Conservation (phyloP, 2,329 filamentous ascomycete genomes). For the Fusarium globosum region DNA sequence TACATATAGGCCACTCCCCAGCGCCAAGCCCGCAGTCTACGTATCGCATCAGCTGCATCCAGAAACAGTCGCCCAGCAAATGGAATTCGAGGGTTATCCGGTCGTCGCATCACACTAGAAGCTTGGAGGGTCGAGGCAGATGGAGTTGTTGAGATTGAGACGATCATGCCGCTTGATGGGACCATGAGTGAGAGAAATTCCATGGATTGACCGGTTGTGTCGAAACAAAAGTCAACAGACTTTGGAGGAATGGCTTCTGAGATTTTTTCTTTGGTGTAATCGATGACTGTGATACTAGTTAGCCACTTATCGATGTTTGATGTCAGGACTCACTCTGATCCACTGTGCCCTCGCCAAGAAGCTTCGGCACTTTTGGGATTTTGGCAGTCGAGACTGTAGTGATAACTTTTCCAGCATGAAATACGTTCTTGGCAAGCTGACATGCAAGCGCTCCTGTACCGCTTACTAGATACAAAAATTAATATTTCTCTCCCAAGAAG, state of each 20-base stretch:
- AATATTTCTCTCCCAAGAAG: rapidly evolving
- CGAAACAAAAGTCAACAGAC: neutral
- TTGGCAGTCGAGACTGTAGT: neutral
- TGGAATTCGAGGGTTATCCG: neutral
- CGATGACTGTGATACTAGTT: neutral
- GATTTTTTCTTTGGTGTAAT: neutral
- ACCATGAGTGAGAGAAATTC: neutral
- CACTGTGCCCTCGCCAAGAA: neutral
- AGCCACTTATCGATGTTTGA: rapidly evolving
- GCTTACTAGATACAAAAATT: neutral
- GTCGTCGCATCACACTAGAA: neutral
- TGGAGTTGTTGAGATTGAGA: neutral
- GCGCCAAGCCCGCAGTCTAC: neutral
- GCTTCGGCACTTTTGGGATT: rapidly evolving
- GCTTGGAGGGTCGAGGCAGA: neutral
- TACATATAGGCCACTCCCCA: neutral
- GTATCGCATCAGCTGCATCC: neutral
- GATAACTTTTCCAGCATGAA: neutral
- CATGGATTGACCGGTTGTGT: neutral
- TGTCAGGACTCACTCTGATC: rapidly evolving
- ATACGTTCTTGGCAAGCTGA: neutral
- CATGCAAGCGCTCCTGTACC: neutral
- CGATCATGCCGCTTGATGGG: neutral
- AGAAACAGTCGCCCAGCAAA: neutral
- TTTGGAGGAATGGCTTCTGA: rapidly evolving